phyloP scores from a whole-genome alignment of 2,329 filamentous ascomycete genomes.

The Tricladium varicosporioides region DNA sequence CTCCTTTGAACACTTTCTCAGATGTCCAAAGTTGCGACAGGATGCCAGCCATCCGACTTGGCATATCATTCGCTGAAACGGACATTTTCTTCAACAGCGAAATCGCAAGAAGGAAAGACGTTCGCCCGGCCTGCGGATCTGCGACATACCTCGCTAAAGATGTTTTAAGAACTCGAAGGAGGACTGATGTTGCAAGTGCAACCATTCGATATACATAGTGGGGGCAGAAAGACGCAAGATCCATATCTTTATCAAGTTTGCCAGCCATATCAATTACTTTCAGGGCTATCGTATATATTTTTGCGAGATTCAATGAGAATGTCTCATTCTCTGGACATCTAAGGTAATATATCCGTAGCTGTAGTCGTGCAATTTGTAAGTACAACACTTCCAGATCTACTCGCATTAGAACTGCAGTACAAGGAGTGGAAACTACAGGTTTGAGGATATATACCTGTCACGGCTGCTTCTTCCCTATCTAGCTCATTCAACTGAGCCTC shows the following conservation, averaged over 20 bases:
- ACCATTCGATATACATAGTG: slow-evolving; percentile 15
- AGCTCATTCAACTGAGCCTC: slow-evolving; percentile 13
- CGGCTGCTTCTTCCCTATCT: neutral
- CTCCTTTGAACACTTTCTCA: slow-evolving; percentile 6
- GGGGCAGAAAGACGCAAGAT: slow-evolving; percentile 10
- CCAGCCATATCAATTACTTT: slow-evolving; percentile 6
- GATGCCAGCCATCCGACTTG: slow-evolving; percentile 10
- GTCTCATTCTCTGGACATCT: slow-evolving; percentile 9
- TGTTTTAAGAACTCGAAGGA: slow-evolving; percentile 12
- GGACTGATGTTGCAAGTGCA: slow-evolving; percentile 9
- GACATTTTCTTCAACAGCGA: slow-evolving; percentile 10
- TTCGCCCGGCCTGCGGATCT: slow-evolving; percentile 5
- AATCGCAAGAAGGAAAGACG: slow-evolving; percentile 12
- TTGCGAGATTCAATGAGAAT: slow-evolving; percentile 9
- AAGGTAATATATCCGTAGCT: slow-evolving; percentile 14
- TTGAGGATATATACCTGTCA: slow-evolving; percentile 4
- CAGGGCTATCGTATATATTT: slow-evolving; percentile 13
- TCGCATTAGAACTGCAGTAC: neutral
- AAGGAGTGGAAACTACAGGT: neutral
- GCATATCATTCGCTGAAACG: slow-evolving; percentile 15
- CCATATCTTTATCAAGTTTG: slow-evolving; percentile 6
- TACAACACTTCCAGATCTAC: slow-evolving; percentile 11
- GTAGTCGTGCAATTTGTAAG: slow-evolving; percentile 10
- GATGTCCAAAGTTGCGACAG: slow-evolving; percentile 15
- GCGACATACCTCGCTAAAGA: slow-evolving; percentile 6